A percentile compares a stretch with the other conserved stretches of the same genome.
Evolutionary conservation across 768 basidiomycete species (phyloP).

Genomic region (Russula abietina): DNA sequence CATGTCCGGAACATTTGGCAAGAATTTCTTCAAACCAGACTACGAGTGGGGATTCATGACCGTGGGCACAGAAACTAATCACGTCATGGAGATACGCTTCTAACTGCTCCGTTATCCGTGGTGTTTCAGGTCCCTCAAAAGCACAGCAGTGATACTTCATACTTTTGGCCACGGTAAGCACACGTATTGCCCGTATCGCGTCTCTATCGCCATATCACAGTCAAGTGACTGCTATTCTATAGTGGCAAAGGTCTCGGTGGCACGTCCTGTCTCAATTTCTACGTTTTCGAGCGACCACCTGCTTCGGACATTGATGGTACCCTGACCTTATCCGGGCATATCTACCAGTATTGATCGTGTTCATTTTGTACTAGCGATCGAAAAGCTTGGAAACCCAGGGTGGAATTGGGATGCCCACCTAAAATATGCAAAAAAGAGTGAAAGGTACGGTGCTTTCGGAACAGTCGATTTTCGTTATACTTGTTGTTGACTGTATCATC

Average conservation of each 20-base stretch:
- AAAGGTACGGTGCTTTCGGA: background rate
- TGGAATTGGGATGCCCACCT: constrained; percentile 29
- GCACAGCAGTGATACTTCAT: constrained; percentile 11
- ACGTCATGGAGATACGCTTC: background rate
- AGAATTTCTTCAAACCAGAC: constrained; percentile 19
- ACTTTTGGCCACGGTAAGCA: constrained; percentile 20
- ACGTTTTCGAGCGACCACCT: constrained; percentile 25
- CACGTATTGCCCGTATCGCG: background rate
- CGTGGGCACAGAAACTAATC: background rate
- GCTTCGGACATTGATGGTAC: constrained; percentile 25
- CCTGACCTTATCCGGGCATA: background rate
- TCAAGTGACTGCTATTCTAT: background rate
- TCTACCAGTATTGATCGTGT: background rate
- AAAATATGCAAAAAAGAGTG: constrained; percentile 25
- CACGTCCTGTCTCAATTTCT: constrained; percentile 24
- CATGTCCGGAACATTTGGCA: constrained; percentile 19
- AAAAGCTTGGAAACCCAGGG: constrained; percentile 29
- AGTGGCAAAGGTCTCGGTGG: constrained; percentile 26
- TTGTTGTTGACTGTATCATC: background rate
- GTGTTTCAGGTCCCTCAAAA: constrained; percentile 22
- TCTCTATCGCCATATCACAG: background rate
- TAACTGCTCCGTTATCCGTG: too few species aligned
- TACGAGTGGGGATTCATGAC: constrained; percentile 26
- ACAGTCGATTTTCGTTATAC: background rate
- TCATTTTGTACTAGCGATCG: constrained; percentile 13